Evolutionary conservation across 495 filamentous ascomycete genomes (phyloP).

Genomic region (Jackrogersella minutella): DNA sequence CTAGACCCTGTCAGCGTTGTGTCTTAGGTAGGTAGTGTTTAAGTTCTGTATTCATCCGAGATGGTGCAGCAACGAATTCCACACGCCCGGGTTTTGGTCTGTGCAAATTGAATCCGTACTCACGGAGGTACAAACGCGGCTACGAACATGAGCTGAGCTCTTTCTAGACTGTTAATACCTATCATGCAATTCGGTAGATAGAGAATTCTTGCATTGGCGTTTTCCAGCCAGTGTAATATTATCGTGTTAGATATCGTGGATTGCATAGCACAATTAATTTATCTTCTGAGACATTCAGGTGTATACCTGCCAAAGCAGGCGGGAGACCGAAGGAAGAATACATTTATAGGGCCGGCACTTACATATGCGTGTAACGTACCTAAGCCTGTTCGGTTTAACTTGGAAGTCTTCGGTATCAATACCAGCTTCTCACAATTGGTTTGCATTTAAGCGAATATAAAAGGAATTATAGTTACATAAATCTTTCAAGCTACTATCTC

Average conservation of each 20-base stretch:
- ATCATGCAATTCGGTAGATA: not conserved
- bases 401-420: not conserved
- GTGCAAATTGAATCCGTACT: constrained; percentile 8
- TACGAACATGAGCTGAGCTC: constrained; percentile 22
- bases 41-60: constrained; percentile 16
- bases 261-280: not conserved
- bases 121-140: constrained; percentile 22
- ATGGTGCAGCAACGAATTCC: constrained; percentile 31
- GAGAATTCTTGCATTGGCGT: not conserved
- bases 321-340: not conserved
- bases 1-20: not conserved
- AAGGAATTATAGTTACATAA: not conserved
- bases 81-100: constrained; percentile 18
- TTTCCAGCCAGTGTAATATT: constrained; percentile 11
- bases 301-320: not conserved
- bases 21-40: constrained; percentile 5
- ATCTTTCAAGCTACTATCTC: not conserved
- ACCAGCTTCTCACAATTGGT: not conserved
- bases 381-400: not conserved
- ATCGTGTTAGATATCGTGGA: constrained; percentile 1
- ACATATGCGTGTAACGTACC: not conserved
- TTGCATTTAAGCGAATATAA: not conserved
- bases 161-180: not conserved
- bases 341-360: not conserved
- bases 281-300: not conserved